Evolutionary conservation across 148 eudicot genomes (phyloP), one percentile per base, ranked within the genome.

Genomic region (Silene latifolia): DNA sequence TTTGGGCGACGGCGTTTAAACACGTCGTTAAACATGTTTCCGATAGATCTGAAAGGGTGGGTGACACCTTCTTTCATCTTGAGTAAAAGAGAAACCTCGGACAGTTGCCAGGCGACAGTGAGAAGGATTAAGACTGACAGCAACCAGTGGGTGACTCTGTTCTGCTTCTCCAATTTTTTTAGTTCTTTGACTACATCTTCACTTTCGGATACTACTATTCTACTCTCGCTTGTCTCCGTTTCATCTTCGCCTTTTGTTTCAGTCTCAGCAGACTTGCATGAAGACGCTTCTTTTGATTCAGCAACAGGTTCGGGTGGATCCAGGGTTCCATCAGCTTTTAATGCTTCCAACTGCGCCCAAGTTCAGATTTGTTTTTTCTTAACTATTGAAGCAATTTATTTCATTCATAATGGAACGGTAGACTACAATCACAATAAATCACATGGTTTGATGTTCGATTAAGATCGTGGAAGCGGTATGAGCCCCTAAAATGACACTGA

Each of bases 71-170:
- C 35, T 79, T 83, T 90, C 46, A 90, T 42, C 76, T 80, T 88
- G 46, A 87, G 32, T 63, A 90, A 48, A 4, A 90, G 76, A 6
- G 92, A 77, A 58, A 86, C 79, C 72, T 90, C 95, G 7, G 89
- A 87, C 60, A 90, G 68, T 63, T 92, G 97, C 91, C 92, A 92
- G 7, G 77, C 81, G n/a, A 87, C n/a, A 0, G 94, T 89, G 65
- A 92, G 77, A 25, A 86, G 63, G 27, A 92, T 85, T 74, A 88
- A 73, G 44, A 75, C 85, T 13, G 91, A 82, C 35, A 92, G 82
- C 69, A 92, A 88, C 71, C 88, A 83, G 42, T 93, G 94, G 0
- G 97, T 93, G 10, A 80, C 76, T 8, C 53, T 78, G 79, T 91
- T 93, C 83, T 93, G 98, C 80, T 76, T 89, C 83, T 79, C 74